These are phyloP conservation scores for Yarrowia osloensis DNA, from an alignment of 805 yeast genomes.

Conservation along the genomic window DNA sequence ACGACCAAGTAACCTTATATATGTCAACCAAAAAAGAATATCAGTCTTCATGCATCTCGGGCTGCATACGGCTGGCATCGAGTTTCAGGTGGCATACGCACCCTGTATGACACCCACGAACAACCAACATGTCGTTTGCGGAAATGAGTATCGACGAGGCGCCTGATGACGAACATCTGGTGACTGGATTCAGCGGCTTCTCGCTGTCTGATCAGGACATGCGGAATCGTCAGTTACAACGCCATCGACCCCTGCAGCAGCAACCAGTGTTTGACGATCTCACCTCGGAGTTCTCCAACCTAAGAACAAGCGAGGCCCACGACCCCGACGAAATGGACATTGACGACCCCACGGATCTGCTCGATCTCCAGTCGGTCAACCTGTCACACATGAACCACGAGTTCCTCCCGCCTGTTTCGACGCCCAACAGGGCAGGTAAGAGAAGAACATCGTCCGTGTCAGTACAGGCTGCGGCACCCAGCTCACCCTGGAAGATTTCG, in stretches of 20 bases:
- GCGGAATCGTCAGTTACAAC: background rate
- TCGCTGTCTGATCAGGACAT: background rate
- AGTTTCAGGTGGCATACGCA: background rate
- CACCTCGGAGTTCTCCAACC: constrained; percentile 10
- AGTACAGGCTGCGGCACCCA: background rate
- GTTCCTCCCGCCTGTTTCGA: background rate
- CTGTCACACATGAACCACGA: background rate
- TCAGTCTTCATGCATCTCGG: background rate
- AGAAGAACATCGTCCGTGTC: background rate
- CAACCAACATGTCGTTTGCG: constrained; percentile 6
- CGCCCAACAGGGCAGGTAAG: constrained; percentile 1
- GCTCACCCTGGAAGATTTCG: constrained; percentile 10
- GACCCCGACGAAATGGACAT: constrained; percentile 23
- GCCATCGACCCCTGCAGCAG: background rate
- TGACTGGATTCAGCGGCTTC: constrained; percentile 11
- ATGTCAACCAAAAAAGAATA: background rate
- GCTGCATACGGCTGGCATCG: constrained; percentile 3
- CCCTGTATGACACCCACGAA: background rate
- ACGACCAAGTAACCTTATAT: background rate
- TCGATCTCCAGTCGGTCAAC: constrained; percentile 2
- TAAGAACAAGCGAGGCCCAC: background rate
- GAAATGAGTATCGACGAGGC: constrained; percentile 18
- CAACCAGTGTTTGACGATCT: constrained; percentile 8
- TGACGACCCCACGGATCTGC: constrained; percentile 13
- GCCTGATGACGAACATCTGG: constrained; percentile 4